Evolutionary conservation across 352 stramenopile genomes (phyloP).

Genomic region (Peronospora tabacina): DNA sequence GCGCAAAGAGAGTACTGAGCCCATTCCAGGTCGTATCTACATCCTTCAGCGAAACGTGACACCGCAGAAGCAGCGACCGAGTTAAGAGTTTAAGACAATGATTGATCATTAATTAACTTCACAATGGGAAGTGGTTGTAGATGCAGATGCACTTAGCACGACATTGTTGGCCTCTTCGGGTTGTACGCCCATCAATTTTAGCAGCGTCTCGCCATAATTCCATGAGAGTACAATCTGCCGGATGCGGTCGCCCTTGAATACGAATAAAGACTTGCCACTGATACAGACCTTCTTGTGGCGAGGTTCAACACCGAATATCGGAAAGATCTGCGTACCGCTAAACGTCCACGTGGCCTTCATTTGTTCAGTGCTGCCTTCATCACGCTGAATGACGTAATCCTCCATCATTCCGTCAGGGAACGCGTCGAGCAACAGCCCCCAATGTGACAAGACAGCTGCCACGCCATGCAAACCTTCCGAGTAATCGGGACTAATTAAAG

Average conservation of each 20-base stretch:
- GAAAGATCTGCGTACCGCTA: constrained; percentile 70
- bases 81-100: constrained; percentile 8
- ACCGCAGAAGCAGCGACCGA: neutral
- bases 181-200: constrained; percentile 62
- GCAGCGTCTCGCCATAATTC: constrained; percentile 66
- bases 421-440: constrained; percentile 54
- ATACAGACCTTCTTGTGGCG: constrained; percentile 76
- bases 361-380: constrained; percentile 47
- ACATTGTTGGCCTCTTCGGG: constrained; percentile 18
- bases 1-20: constrained; percentile 63
- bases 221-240: constrained; percentile 60
- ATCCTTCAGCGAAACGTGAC: constrained; percentile 26
- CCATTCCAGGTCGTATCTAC: constrained; percentile 62
- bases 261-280: constrained; percentile 65
- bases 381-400: constrained; percentile 66
- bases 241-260: constrained; percentile 73
- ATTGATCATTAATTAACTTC: constrained; percentile 16
- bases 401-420: constrained; percentile 82
- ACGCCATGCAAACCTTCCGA: constrained; percentile 54
- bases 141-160: constrained; percentile 15
- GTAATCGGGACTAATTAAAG: constrained; percentile 57
- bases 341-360: constrained; percentile 73
- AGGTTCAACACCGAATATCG: constrained; percentile 60
- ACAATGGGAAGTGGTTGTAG: constrained; percentile 3
- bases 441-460: constrained; percentile 66